These are phyloP conservation scores for Suhomyces prunicola DNA, from an alignment of 805 yeast genomes.

Conservation along the genomic window DNA sequence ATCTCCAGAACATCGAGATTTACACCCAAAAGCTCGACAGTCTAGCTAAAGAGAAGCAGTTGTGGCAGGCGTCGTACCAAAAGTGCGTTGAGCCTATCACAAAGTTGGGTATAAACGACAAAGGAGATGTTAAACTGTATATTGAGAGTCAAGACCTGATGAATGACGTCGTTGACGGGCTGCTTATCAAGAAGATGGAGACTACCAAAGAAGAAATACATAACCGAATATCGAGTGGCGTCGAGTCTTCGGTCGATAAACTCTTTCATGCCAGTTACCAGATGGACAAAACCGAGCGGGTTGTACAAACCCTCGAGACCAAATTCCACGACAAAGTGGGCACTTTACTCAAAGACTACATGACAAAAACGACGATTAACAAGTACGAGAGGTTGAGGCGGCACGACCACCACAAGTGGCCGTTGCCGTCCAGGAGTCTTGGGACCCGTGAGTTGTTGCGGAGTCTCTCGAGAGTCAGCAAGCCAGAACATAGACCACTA, in stretches of 20 bases:
- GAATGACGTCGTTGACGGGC: slow-evolving; percentile 13
- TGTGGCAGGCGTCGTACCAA: slow-evolving; percentile 41
- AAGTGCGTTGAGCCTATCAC: slow-evolving; percentile 14
- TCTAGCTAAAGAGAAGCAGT: slow-evolving; percentile 44
- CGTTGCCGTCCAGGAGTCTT: background rate
- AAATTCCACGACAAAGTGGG: slow-evolving; percentile 18
- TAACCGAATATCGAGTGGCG: slow-evolving; percentile 12
- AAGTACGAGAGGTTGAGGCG: slow-evolving; percentile 4
- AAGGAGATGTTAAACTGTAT: slow-evolving; percentile 2
- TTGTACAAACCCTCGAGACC: slow-evolving; percentile 18
- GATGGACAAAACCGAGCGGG: slow-evolving; percentile 21
- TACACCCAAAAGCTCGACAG: slow-evolving; percentile 43
- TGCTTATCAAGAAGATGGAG: slow-evolving; percentile 12
- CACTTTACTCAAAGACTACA: slow-evolving; percentile 18
- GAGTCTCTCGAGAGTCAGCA: slow-evolving; percentile 3
- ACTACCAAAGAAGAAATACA: slow-evolving; percentile 9
- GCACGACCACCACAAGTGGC: slow-evolving; percentile 1
- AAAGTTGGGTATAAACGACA: background rate
- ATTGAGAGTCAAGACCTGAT: slow-evolving; percentile 5
- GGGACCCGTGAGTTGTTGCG: slow-evolving; percentile 4
- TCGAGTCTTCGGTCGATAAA: slow-evolving; percentile 36
- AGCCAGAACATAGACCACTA: background rate
- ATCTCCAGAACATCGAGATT: slow-evolving; percentile 44
- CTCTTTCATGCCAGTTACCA: slow-evolving; percentile 32
- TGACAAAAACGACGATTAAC: slow-evolving; percentile 15